Evolutionary conservation across 306 rosid species (phyloP).

Genomic region (Cucurbita pepo): DNA sequence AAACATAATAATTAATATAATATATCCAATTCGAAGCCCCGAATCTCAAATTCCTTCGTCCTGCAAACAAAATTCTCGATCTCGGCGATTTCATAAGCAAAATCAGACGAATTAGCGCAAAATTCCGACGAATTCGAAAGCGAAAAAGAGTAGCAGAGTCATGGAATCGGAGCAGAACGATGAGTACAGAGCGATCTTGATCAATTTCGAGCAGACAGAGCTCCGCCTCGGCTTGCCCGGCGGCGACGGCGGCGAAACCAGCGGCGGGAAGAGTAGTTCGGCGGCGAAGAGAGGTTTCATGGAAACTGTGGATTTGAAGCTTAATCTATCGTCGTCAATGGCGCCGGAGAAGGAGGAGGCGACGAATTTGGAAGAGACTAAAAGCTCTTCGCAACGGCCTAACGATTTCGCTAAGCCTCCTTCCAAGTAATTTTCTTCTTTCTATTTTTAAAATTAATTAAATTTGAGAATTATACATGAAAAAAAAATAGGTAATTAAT

Average conservation of each 20-base stretch:
- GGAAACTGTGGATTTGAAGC: conserved; percentile 76
- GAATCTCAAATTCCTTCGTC: neutral
- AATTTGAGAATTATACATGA: too few relatives aligned
- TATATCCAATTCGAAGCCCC: neutral
- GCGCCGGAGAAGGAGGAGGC: conserved; percentile 7
- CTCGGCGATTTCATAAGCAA: neutral
- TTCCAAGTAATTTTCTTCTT: conserved; percentile 28
- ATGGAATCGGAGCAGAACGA: neutral
- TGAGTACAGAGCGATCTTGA: neutral
- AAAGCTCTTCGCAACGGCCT: neutral
- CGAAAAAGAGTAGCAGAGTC: neutral
- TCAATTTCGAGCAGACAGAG: conserved; percentile 9
- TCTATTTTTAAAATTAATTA: too few relatives aligned
- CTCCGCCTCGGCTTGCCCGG: conserved; percentile 49
- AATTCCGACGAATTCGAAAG: neutral
- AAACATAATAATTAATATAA: neutral
- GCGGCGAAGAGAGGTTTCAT: conserved; percentile 67
- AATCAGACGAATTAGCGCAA: neutral
- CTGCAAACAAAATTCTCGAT: neutral
- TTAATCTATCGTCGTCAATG: conserved; percentile 39
- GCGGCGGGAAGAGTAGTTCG: conserved; percentile 9
- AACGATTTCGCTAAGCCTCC: conserved; percentile 37
- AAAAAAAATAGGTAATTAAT: too few relatives aligned
- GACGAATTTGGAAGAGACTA: conserved; percentile 10
- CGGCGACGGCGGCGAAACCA: neutral